Evolutionary conservation across 106 monocot genomes (phyloP), one percentile per base, ranked within the genome.

Genomic region (Allium fistulosum): DNA sequence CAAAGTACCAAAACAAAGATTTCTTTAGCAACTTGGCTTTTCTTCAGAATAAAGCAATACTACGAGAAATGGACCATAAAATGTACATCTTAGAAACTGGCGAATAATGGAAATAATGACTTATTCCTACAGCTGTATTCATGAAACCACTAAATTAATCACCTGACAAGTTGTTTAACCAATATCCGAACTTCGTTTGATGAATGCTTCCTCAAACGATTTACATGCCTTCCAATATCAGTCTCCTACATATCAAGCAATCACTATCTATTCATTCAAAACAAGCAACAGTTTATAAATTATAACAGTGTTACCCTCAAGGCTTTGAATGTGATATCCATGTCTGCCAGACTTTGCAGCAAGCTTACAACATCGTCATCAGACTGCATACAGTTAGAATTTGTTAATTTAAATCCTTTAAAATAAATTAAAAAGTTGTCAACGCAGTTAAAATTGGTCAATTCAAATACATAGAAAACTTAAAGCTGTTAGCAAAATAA

Each of bases 251-350:
- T 63, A 62, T 10, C 6, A 57, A 17, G 9, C 8, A 59, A 59
- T 59, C 59, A 9, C 7, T 4, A 8, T 17, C n/a, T 28, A 45
- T 18, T 37, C 11, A 1, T 22, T 17, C n/a, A 60, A 60, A 60
- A 4, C n/a, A 15, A 15, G 59, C 3, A 17, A 5, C 2, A 18
- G n/a, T 60, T 55, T 11, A 8, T 60, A 17, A 17, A 17, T 60
- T 62, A 37, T 11, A 62, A 62, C 27, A 62, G 2, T 7, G 62
- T 65, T 58, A 89, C 90, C 78, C 78, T 70, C 57, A 90, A 82
- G 71, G 67, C 75, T 76, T 78, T 82, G 72, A 85, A 90, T 49
- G 80, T 82, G 55, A 85, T 66, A 26, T 85, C 82, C 85, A 85
- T 80, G 75, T 90, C 85, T 10, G 70, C 77, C 6, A 85, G 78